A percentile compares a stretch with the other conserved stretches of the same genome.
Evolutionary conservation across 2,329 filamentous ascomycete genomes (phyloP).

Genomic region (Sclerotinia spermophila): DNA sequence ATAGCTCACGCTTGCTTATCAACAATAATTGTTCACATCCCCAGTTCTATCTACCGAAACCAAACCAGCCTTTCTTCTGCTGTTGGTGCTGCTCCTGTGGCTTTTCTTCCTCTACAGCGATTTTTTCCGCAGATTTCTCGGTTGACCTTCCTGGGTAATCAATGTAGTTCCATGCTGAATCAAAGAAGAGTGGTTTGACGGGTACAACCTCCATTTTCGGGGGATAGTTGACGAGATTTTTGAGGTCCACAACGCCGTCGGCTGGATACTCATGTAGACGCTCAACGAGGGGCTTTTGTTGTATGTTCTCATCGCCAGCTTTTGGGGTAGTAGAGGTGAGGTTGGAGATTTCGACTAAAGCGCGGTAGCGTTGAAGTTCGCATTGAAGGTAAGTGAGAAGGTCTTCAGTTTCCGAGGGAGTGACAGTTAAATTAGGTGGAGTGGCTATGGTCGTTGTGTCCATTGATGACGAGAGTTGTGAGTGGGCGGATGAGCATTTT

Average conservation of each 20-base stretch:
- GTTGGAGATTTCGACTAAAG: slow-evolving; percentile 77
- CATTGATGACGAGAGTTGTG: slow-evolving; percentile 42
- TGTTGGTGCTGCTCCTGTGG: slow-evolving; percentile 41
- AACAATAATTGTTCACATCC: background rate
- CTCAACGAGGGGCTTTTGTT: slow-evolving; percentile 64
- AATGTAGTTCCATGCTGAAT: slow-evolving; percentile 97
- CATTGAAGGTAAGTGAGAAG: slow-evolving; percentile 62
- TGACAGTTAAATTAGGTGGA: slow-evolving; percentile 67
- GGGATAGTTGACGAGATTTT: slow-evolving; percentile 81
- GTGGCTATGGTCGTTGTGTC: slow-evolving; percentile 40
- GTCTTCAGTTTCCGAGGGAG: slow-evolving; percentile 52
- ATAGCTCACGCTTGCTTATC: background rate
- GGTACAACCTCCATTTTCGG: slow-evolving; percentile 79
- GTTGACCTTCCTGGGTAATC: slow-evolving; percentile 69
- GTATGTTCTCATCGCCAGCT: slow-evolving; percentile 27
- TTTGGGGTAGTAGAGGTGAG: slow-evolving; percentile 43
- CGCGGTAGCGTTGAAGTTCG: slow-evolving; percentile 76
- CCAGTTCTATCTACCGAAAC: slow-evolving; percentile 47
- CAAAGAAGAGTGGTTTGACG: slow-evolving; percentile 92
- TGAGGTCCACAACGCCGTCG: slow-evolving; percentile 62
- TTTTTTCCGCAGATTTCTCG: slow-evolving; percentile 34
- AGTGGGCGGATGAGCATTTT: slow-evolving; percentile 52
- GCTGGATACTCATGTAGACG: slow-evolving; percentile 69
- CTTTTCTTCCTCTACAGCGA: slow-evolving; percentile 22
- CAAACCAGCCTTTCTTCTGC: slow-evolving; percentile 73